A percentile compares a stretch with the other conserved stretches of the same genome.
Conservation (phyloP, 2,329 filamentous ascomycete species). For the Diaporthe sp. region DNA sequence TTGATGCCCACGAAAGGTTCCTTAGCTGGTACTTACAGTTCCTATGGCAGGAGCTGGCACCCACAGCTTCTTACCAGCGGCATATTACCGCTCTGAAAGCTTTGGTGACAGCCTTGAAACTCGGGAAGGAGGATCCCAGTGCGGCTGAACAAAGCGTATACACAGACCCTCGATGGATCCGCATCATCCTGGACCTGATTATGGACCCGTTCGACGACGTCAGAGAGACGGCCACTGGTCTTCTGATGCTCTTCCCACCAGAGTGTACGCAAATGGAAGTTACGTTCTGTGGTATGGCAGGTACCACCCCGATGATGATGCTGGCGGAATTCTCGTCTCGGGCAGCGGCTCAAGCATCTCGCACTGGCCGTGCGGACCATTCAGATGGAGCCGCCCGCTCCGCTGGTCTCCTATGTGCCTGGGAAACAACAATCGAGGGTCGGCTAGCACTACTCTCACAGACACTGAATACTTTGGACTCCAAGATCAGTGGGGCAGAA, state of each 20-base stretch:
- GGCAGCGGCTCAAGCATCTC: slow-evolving; percentile 71
- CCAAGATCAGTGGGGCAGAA: slow-evolving; percentile 74
- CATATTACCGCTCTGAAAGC: slow-evolving; percentile 86
- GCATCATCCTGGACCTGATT: slow-evolving; percentile 82
- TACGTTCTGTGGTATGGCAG: slow-evolving; percentile 35
- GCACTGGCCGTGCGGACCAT: slow-evolving; percentile 88
- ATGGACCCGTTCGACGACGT: slow-evolving; percentile 96
- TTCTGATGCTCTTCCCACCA: slow-evolving; percentile 65
- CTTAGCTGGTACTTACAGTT: slow-evolving; percentile 82
- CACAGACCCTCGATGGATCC: slow-evolving; percentile 65
- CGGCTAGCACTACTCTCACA: slow-evolving; percentile 67
- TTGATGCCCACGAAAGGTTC: slow-evolving; percentile 73
- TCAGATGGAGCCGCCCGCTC: slow-evolving; percentile 90
- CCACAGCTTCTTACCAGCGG: slow-evolving; percentile 89
- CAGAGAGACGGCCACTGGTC: slow-evolving; percentile 68
- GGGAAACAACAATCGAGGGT: slow-evolving; percentile 60
- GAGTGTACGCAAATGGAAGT: slow-evolving; percentile 49
- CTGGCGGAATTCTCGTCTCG: slow-evolving; percentile 63
- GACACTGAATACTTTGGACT: slow-evolving; percentile 73
- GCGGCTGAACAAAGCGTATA: slow-evolving; percentile 46
- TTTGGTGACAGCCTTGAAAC: slow-evolving; percentile 75
- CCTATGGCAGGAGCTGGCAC: slow-evolving; percentile 79
- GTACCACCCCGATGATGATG: slow-evolving; percentile 48
- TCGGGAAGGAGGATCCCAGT: slow-evolving; percentile 69
- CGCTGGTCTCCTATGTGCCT: slow-evolving; percentile 77